Percentiles rank a stretch among this genome's conserved stretches.
Conservation (phyloP, 176 grass and related monocot genomes). For the Ensete ventricosum region DNA sequence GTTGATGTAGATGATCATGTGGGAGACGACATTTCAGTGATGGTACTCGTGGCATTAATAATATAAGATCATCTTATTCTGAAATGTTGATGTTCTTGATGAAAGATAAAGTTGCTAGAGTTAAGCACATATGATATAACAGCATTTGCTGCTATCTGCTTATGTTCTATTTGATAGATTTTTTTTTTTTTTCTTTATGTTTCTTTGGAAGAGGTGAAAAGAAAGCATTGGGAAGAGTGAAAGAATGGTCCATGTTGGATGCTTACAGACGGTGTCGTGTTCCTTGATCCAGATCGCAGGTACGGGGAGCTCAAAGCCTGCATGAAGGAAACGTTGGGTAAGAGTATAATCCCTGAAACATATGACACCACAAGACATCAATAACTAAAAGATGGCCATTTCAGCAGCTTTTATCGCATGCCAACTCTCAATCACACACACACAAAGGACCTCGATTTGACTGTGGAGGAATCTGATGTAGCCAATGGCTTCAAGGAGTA, state of each 20-base stretch:
- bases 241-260: slow-evolving; percentile 1
- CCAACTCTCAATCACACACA: not conserved
- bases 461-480: slow-evolving; percentile 13
- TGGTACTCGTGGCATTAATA: too few relatives aligned
- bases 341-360: slow-evolving; percentile 12
- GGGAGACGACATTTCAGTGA: not conserved
- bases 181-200: too few relatives aligned
- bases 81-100: too few relatives aligned
- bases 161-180: too few relatives aligned
- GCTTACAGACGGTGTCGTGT: slow-evolving; percentile 36
- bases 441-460: slow-evolving; percentile 9
- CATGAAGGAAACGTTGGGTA: not conserved
- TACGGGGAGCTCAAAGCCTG: slow-evolving; percentile 79
- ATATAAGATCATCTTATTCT: too few relatives aligned
- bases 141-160: too few relatives aligned
- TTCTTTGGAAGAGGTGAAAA: too few relatives aligned
- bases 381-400: slow-evolving; percentile 15
- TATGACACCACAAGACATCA: slow-evolving; percentile 35
- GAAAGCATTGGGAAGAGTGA: slow-evolving; percentile 12
- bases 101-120: too few relatives aligned
- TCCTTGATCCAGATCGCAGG: slow-evolving; percentile 27
- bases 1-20: not conserved
- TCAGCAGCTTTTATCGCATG: slow-evolving; percentile 72
- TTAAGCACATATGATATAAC: too few relatives aligned
- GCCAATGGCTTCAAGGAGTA: slow-evolving; percentile 14